Evolutionary conservation across 257 asterid species (phyloP).

Genomic region (Striga asiatica): DNA sequence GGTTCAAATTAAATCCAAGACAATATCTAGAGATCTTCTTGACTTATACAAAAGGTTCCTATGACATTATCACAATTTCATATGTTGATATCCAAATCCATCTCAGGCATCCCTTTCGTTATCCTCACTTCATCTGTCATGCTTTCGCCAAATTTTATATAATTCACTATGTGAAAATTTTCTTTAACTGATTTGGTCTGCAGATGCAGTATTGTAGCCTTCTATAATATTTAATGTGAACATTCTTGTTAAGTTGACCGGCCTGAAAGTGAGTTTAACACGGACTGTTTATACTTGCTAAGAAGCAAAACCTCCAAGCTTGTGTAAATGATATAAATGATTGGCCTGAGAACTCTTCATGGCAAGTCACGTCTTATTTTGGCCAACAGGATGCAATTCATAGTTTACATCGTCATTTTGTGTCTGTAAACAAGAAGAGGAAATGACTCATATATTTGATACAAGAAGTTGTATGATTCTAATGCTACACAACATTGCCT

Average conservation of each 20-base stretch:
- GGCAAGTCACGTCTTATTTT: no score
- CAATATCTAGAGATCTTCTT: slow-evolving; percentile 51
- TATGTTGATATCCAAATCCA: neutral
- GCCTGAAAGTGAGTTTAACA: no score
- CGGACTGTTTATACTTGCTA: no score
- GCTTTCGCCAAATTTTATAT: neutral
- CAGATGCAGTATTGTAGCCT: no score
- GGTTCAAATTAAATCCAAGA: slow-evolving; percentile 24
- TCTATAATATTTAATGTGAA: no score
- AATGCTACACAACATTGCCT: neutral
- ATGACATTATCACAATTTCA: neutral
- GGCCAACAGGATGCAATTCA: no score
- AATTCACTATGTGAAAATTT: no score
- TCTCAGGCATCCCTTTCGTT: neutral
- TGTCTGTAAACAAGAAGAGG: neutral
- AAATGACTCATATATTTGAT: neutral
- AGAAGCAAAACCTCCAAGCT: no score
- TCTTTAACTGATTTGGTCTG: no score
- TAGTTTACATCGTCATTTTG: neutral
- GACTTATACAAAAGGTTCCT: slow-evolving; percentile 69
- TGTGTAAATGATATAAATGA: no score
- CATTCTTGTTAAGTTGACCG: no score
- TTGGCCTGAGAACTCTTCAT: no score
- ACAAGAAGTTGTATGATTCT: slow-evolving; percentile 1
- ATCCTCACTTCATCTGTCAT: neutral